Base-by-base conservation (phyloP, 192 early-diverging fungal genomes). In the Mortierella antarctica region DNA sequence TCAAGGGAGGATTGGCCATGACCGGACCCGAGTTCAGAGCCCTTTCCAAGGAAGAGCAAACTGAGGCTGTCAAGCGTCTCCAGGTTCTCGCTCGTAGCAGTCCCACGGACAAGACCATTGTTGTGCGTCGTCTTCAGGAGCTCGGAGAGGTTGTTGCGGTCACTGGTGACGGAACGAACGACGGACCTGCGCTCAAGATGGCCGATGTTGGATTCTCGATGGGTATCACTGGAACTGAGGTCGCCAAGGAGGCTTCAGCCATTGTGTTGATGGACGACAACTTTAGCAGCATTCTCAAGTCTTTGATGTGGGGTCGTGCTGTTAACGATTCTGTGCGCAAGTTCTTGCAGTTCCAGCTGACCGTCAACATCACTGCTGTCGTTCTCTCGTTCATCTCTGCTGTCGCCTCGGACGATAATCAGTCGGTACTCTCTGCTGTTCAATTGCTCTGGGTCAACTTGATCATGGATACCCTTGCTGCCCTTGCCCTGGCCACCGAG, bases 381-480 rank as follows among this genome's bases (percentile, higher is more conserved):
- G 74, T 90, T 3, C 70, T 94, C 47, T 92, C 92, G 1, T 92
- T 94, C 52, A 79, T 87, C 18, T 90, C 89, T 62, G 86, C 92
- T 5, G 82, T 92, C 8, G 80, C 85, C 42, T 92, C 92, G 57
- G 85, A 90, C 12, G 85, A 84, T 11, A 88, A 90, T 63, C 85
- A 91, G 65, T 92, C 93, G 7, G 89, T 94, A 8, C 86, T 97
- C 55, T 93, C 91, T 14, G 95, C 95, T 7, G 92, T 97, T 52
- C 96, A 98, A 82, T 85, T 98, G 70, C 87, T 98, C 46, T 98
- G 95, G 94, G 90, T 98, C 31, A 98, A 97, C 82, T 83, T 98
- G 83, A 96, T 96, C 67, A 96, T 96, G 94, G 95, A 96, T 83
- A 95, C 95, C 0, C 86, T 96, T 57, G 95, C 96, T 45, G 95